Conservation (phyloP, 192 early-diverging fungal genomes). For the Powellomyces hirtus region DNA sequence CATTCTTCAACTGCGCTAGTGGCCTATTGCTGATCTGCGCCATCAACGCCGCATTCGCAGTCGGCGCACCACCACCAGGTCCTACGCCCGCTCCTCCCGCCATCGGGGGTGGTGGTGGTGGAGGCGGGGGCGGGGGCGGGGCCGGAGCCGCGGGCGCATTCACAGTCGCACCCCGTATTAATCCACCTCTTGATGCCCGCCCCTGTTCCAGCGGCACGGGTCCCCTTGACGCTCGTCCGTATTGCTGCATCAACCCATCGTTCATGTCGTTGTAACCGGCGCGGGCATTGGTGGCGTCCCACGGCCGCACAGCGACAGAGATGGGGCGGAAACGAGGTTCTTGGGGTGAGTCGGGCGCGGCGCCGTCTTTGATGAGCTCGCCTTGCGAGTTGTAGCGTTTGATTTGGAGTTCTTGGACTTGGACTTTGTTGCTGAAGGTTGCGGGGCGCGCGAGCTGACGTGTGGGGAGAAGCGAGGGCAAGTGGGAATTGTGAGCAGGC, state of each 20-base stretch:
- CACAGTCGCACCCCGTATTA: not conserved
- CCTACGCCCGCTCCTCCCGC: not conserved
- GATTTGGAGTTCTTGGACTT: constrained; percentile 35
- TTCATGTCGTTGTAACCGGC: not conserved
- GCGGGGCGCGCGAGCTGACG: constrained; percentile 14
- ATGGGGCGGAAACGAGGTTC: not conserved
- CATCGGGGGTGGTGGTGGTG: constrained; percentile 14
- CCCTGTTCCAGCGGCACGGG: not conserved
- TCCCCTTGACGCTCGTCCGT: constrained; percentile 1
- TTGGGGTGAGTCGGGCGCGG: not conserved
- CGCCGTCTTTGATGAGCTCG: constrained; percentile 24
- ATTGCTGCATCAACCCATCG: not conserved
- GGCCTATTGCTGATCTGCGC: not conserved
- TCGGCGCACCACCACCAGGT: not conserved
- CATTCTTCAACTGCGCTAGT: not conserved
- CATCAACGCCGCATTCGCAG: not conserved
- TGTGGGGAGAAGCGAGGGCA: not conserved
- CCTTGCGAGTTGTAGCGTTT: constrained; percentile 44
- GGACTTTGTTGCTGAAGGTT: not conserved
- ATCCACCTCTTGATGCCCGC: not conserved
- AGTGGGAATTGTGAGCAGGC: too few species aligned
- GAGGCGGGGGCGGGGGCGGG: constrained; percentile 38
- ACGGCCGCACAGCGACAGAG: not conserved
- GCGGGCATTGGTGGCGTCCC: not conserved
- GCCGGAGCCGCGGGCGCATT: constrained; percentile 19